These are phyloP conservation scores for Penicillium sp. DNA, from an alignment of 2,329 filamentous ascomycete species.

Conservation along the genomic window DNA sequence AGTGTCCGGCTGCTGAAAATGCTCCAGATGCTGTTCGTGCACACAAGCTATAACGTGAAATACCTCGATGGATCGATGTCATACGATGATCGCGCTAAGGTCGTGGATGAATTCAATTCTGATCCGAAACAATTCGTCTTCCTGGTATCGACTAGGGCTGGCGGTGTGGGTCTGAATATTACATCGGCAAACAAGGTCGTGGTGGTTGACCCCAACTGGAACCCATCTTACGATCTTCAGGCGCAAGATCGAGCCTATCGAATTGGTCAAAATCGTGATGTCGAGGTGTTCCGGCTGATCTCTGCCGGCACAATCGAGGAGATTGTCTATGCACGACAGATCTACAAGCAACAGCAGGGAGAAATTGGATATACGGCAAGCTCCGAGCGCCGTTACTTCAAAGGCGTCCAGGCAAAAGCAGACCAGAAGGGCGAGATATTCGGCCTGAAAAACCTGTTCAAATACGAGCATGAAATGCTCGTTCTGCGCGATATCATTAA, in stretches of 20 bases:
- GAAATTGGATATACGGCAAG: slow-evolving; percentile 97
- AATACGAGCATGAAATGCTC: slow-evolving; percentile 76
- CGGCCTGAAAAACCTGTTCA: slow-evolving; percentile 83
- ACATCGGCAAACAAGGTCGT: slow-evolving; percentile 98
- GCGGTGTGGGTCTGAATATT: slow-evolving; percentile 93
- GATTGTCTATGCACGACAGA: slow-evolving; percentile 93
- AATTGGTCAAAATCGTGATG: slow-evolving; percentile 89
- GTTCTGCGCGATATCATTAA: slow-evolving; percentile 95
- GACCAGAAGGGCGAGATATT: slow-evolving; percentile 92
- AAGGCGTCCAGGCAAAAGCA: slow-evolving; percentile 83
- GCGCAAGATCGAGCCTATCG: slow-evolving; percentile 96
- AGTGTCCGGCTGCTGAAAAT: slow-evolving; percentile 85
- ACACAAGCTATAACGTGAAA: slow-evolving; percentile 86
- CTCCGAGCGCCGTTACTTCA: slow-evolving; percentile 91
- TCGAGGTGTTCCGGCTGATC: slow-evolving; percentile 92
- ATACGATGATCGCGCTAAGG: slow-evolving; percentile 79
- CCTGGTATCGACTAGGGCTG: slow-evolving; percentile 89
- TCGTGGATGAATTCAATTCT: slow-evolving; percentile 89
- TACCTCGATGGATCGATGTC: slow-evolving; percentile 86
- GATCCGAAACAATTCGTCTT: slow-evolving; percentile 90
- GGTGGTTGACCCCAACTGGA: slow-evolving; percentile 97
- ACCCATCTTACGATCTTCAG: slow-evolving; percentile 90
- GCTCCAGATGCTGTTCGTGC: slow-evolving; percentile 80
- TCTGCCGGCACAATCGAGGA: slow-evolving; percentile 94
- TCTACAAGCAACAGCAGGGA: slow-evolving; percentile 98